Base-by-base conservation (phyloP, 2,329 filamentous ascomycete genomes). In the Epichloe coenophiala region DNA sequence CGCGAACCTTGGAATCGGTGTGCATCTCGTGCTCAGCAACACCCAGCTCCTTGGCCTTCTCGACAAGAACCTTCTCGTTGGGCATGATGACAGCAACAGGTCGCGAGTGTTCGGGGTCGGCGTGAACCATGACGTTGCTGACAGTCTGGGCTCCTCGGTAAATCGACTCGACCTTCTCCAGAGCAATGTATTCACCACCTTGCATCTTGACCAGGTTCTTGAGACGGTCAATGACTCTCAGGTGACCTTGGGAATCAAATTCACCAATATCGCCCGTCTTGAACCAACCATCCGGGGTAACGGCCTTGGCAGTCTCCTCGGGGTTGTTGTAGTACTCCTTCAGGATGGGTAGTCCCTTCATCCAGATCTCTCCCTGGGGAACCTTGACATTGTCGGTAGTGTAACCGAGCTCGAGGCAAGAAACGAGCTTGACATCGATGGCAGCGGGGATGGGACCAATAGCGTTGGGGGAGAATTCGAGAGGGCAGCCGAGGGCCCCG, bases 121-220 rank as follows among this genome's bases (percentile, higher is more conserved):
- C 90, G 62, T 93, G 86, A 41, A 95, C 77, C 74, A 93, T 93
- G 63, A 96, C 81, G 70, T 95, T 95, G 53, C 79, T 78, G 19
- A 95, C 88, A 9, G 85, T 78, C n/a, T 80, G 76, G 9, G 78
- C 80, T 44, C 87, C 83, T 55, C 90, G 84, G 72, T 96, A 97
- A 50, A 95, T 76, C 3, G 90, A 86, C 71, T 97, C 91, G 53
- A 97, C 81, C 74, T 90, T 96, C 73, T 97, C 91, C 4, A 98
- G 78, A 21, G 91, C 93, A 65, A 97, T 94, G 69, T 97, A 97
- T 74, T 97, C 91, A 59, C 91, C 91, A 54, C 90, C 89, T 57
- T 88, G 79, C 56, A 93, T 90, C 81, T 97, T 97, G 68, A 97
- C 87, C 51, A 97, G 74, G 70, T 97, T 97, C 83, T 97, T 97